Base-by-base conservation (phyloP, 768 basidiomycete genomes). In the Sporobolomyces phaffii region DNA sequence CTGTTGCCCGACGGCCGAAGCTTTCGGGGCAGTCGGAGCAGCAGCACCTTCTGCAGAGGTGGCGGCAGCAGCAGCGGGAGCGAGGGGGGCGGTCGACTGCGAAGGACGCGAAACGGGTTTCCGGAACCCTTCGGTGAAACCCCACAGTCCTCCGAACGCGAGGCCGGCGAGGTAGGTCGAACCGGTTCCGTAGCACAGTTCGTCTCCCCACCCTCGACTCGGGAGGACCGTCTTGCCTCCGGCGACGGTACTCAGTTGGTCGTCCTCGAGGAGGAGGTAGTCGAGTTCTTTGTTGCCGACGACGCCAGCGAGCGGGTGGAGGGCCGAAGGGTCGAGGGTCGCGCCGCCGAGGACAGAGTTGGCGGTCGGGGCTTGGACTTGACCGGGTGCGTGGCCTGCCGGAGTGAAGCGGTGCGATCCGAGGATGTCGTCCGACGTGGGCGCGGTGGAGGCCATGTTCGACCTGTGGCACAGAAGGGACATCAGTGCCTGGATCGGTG, bases 141-240 rank as follows among this genome's bases (percentile, higher is more conserved):
- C 96, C 91, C 94, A 97, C 75, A 86, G 79, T 76, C 94, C 96
- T 77, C 96, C 96, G 79, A 93, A 82, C 76, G 87, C 87, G 80
- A 98, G 85, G 78, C 96, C 94, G 78, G 89, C 84, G 63, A 99
- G 86, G 85, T 99, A 99, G 81, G 92, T 96, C 73, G 93, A 93
- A 70, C 96, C 96, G 75, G 93, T 97, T 76, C 96, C 96, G 80
- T 98, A 97, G 84, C 92, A 97, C 66, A 99, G 81, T 81, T 99
- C 96, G 81, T 99, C 96, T 80, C 91, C 90, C 93, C 91, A 98
- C 70, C 96, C 92, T 81, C 96, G 83, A 77, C 87, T 89, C 73
- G 93, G 92, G 72, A 99, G 84, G 64, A 93, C 92, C 66, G 89
- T 91, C 74, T 83, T 84, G 74, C 89, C 85, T 56, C 96, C 96